Evolutionary conservation across 2,329 filamentous ascomycete genomes (phyloP).

Genomic region (Aspergillus tubingensis): DNA sequence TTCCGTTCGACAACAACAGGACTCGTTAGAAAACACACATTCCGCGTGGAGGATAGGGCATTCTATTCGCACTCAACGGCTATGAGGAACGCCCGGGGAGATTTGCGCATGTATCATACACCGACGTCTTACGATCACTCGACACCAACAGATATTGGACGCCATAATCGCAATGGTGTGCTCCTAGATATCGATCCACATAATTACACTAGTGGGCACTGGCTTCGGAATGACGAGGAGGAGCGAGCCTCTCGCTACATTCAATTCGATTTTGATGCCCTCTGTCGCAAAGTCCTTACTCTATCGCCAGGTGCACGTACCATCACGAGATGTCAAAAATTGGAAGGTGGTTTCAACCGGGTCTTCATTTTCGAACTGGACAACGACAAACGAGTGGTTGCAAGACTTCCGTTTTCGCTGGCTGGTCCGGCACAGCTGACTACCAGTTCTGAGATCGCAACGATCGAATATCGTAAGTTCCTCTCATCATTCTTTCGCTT

Average conservation of each 20-base stretch:
- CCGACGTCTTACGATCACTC: too few relatives aligned
- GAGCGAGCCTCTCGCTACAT: constrained; percentile 41
- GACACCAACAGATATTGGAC: too few relatives aligned
- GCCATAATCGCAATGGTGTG: not conserved
- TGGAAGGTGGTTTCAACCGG: constrained; percentile 49
- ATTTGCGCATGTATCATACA: too few relatives aligned
- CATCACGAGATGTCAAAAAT: constrained; percentile 43
- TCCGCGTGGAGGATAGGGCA: too few relatives aligned
- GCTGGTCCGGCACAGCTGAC: constrained; percentile 41
- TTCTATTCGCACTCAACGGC: too few relatives aligned
- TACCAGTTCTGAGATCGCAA: constrained; percentile 50
- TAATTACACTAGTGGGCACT: constrained; percentile 38
- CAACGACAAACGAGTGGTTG: constrained; percentile 41
- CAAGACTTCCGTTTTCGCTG: constrained; percentile 44
- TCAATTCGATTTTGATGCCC: constrained; percentile 43
- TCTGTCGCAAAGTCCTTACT: constrained; percentile 40
- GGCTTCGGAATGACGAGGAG: constrained; percentile 41
- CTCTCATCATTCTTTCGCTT: not conserved
- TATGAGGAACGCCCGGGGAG: too few relatives aligned
- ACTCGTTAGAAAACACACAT: too few relatives aligned
- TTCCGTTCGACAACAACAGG: too few relatives aligned
- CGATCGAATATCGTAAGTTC: constrained; percentile 44
- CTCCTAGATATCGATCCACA: constrained; percentile 26
- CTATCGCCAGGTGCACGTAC: constrained; percentile 38
- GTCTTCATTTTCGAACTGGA: constrained; percentile 48